A percentile compares a stretch with the other conserved stretches of the same genome.
phyloP scores from a whole-genome alignment of 805 yeast genomes.

The Metschnikowia picachoensis region DNA sequence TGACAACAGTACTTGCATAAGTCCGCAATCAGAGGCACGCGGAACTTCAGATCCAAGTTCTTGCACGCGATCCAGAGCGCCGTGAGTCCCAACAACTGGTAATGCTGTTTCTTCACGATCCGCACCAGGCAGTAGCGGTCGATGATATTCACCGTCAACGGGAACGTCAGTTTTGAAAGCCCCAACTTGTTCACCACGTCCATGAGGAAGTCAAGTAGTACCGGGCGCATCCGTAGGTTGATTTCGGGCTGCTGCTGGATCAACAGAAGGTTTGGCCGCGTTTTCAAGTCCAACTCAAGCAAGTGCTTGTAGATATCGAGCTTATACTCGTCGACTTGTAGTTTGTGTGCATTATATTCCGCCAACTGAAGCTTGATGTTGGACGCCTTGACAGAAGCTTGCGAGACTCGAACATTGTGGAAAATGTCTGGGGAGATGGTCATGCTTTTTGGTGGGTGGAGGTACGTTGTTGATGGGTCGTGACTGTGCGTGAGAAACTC shows the following conservation, averaged over 20 bases:
- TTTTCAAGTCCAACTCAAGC: constrained; percentile 20
- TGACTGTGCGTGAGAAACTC: background rate
- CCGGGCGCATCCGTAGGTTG: constrained; percentile 41
- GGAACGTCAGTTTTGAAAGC: constrained; percentile 39
- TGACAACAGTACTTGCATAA: constrained; percentile 55
- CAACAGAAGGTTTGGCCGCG: constrained; percentile 24
- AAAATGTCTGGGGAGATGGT: constrained; percentile 15
- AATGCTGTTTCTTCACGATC: constrained; percentile 43
- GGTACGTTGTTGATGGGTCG: background rate
- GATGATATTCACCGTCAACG: constrained; percentile 42
- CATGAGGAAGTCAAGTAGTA: constrained; percentile 41
- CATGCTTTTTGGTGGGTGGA: constrained; percentile 5
- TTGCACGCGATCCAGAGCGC: constrained; percentile 44
- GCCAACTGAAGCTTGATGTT: constrained; percentile 38
- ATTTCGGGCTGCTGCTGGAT: constrained; percentile 46
- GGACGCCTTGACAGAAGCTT: constrained; percentile 34
- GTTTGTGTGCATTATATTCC: constrained; percentile 46
- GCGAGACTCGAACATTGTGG: constrained; percentile 26
- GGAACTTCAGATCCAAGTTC: constrained; percentile 51
- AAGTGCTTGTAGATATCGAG: constrained; percentile 39
- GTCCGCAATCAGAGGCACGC: constrained; percentile 51
- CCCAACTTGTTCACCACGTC: constrained; percentile 41
- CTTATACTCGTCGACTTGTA: constrained; percentile 43
- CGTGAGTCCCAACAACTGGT: constrained; percentile 42
- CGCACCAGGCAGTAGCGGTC: constrained; percentile 44